A percentile compares a stretch with the other conserved stretches of the same genome.
These are phyloP conservation scores for Keqinozyma sinolaborantium DNA, from an alignment of 1,139 yeast species.

Conservation along the genomic window DNA sequence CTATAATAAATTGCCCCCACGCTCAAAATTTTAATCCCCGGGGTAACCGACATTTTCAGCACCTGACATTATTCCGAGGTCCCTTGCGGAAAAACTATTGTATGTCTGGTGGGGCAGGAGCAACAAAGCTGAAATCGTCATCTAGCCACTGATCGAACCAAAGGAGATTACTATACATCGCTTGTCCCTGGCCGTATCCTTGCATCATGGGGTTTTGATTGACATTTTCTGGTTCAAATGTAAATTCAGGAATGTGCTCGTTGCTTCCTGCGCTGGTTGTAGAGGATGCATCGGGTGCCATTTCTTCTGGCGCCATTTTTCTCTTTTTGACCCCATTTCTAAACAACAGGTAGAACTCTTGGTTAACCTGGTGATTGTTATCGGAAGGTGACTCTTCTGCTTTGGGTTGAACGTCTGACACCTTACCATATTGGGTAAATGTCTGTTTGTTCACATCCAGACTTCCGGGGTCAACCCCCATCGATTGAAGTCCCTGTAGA, in stretches of 20 bases:
- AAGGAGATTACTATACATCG: conserved; percentile 29
- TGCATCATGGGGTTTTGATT: too few relatives aligned
- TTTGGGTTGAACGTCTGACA: background rate
- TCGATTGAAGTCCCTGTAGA: conserved; percentile 26
- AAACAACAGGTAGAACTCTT: background rate
- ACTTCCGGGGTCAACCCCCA: conserved; percentile 60
- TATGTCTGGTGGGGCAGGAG: too few relatives aligned
- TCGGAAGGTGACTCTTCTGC: conserved; percentile 9
- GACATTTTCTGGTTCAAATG: too few relatives aligned
- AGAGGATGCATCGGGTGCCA: too few relatives aligned
- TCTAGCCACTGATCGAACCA: conserved; percentile 58
- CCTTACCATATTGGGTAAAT: conserved; percentile 43
- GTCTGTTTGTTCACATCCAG: conserved; percentile 47
- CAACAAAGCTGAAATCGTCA: conserved; percentile 18
- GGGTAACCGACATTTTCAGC: too few relatives aligned
- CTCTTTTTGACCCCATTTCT: conserved; percentile 1
- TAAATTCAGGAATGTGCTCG: too few relatives aligned
- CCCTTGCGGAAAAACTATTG: too few relatives aligned
- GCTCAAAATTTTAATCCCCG: too few relatives aligned
- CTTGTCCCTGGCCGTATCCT: too few relatives aligned
- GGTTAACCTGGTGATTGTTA: background rate
- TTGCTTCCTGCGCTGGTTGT: too few relatives aligned
- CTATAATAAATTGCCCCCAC: too few relatives aligned
- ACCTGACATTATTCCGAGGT: too few relatives aligned
- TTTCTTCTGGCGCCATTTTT: conserved; percentile 2